Evolutionary conservation across 768 basidiomycete genomes (phyloP), one percentile per base, ranked within the genome.

Genomic region (Naganishia randhawae): DNA sequence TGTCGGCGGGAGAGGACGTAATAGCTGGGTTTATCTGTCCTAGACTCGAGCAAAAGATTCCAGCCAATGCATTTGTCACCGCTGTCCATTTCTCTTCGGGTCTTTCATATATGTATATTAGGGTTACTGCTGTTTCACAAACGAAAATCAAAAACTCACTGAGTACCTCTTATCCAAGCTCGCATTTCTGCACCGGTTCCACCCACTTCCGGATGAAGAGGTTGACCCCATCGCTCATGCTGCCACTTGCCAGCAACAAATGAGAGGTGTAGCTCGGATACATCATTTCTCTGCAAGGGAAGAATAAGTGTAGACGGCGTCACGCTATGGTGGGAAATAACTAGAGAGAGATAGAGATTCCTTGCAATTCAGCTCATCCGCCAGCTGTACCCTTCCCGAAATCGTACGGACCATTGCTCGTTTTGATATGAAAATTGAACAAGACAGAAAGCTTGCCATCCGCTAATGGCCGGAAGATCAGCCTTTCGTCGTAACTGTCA

Each of bases 241-340:
- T 90, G 85, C 95, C 95, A 97, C 73, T 87, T 89, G 22, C 95
- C 95, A 14, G 93, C 88, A 65, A 94, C 95, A 42, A 98, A 83
- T 11, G 89, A 88, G 8, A 98, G 85, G 74, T 94, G 91, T 25
- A 98, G 83, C 71, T 95, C 91, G 0, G 91, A 87, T 27, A 95
- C 86, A 0, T 88, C 86, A 77, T 94, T 90, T 78, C 89, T 86
- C 66, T 88, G 86, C 22, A 97, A 83, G 41, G 97, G 88, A 75
- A 95, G 89, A 3, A 93, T 89, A 19, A 98, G 83, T 2, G 89
- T 84, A 17, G 95, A 85, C 0, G 95, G 93, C 70, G 96, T 91
- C 16, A 96, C 78, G 3, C 85, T 87, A 72, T 92, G 92, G 74
- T 96, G 92, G n/a, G 27, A 57, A 4, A 10, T 57, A 14, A 57